phyloP scores from a whole-genome alignment of 1,284 basidiomycete genomes.

The Boletus semigastroideus region DNA sequence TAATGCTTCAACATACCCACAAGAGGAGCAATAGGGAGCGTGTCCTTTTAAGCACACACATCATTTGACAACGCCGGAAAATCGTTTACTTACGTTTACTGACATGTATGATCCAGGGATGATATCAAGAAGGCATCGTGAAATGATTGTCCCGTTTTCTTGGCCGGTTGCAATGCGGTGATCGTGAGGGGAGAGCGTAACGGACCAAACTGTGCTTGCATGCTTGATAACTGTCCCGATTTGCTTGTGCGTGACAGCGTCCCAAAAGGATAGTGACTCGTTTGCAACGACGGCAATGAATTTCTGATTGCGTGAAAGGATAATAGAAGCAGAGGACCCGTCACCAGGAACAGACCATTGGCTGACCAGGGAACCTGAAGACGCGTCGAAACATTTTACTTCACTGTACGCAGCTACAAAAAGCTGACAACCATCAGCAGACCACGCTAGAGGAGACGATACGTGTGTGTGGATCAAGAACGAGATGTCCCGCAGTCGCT shows the following conservation, averaged over 20 bases:
- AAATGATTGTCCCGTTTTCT: neutral
- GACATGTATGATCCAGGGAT: neutral
- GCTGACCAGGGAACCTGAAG: neutral
- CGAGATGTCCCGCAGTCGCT: neutral
- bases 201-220: neutral
- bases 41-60: no score
- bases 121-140: neutral
- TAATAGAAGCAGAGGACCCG: neutral
- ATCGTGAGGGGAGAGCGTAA: neutral
- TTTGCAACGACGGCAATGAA: neutral
- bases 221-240: neutral
- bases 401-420: neutral
- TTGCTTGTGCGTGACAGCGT: neutral
- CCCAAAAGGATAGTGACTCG: conserved; percentile 3
- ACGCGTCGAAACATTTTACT: neutral
- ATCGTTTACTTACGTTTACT: neutral
- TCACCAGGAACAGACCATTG: neutral
- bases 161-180: neutral
- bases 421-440: neutral
- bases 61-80: no score
- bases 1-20: neutral
- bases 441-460: neutral
- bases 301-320: neutral
- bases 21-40: no score
- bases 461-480: neutral